Evolutionary conservation across 331 rosid species (phyloP).

Genomic region (Quercus lobata): DNA sequence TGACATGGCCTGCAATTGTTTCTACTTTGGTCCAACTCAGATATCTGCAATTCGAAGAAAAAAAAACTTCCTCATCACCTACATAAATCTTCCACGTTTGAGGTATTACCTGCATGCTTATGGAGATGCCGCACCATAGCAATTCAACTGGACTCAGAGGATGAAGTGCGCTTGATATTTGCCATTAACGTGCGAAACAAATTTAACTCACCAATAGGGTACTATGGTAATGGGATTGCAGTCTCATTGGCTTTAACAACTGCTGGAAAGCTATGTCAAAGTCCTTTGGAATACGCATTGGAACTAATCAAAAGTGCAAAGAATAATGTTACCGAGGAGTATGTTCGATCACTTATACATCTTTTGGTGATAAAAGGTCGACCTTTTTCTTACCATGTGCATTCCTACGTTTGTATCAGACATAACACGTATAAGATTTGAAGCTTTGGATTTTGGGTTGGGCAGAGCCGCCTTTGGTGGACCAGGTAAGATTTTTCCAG

Average conservation of each 20-base stretch:
- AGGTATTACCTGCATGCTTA: not conserved
- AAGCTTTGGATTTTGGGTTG: slow-evolving; percentile 12
- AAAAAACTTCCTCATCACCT: not conserved
- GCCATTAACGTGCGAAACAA: not conserved
- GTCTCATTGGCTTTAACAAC: not conserved
- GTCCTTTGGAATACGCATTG: not conserved
- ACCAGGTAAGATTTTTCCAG: no score
- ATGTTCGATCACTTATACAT: not conserved
- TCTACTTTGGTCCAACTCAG: not conserved
- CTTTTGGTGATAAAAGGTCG: not conserved
- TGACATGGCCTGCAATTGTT: not conserved
- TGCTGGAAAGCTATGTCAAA: not conserved
- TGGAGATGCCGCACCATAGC: not conserved
- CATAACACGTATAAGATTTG: not conserved
- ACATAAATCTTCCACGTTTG: not conserved
- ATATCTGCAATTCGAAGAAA: not conserved
- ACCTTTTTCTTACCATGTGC: not conserved
- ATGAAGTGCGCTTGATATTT: not conserved
- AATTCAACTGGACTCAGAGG: not conserved
- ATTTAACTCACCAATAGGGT: not conserved
- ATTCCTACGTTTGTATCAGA: not conserved
- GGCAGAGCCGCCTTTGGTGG: not conserved
- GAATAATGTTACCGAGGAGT: not conserved
- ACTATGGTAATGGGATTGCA: slow-evolving; percentile 3
- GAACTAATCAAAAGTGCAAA: slow-evolving; percentile 5